phyloP scores from a whole-genome alignment of 2,329 filamentous ascomycete genomes.

The Aspergillus pseudonomiae region DNA sequence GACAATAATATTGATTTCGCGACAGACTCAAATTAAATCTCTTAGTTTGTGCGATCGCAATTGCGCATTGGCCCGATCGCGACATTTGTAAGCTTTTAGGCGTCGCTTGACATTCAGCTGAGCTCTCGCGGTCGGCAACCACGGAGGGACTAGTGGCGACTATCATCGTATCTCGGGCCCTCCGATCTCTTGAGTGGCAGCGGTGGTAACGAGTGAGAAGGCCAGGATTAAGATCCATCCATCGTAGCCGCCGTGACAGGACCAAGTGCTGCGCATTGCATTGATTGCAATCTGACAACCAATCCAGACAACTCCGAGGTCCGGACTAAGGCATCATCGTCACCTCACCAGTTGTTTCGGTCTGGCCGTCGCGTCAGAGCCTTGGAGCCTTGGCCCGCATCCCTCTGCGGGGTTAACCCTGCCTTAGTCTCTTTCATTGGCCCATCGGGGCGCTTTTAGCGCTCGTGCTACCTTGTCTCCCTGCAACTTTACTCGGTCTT shows the following conservation, averaged over 20 bases:
- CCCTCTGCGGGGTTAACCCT: conserved; percentile 21
- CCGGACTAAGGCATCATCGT: conserved; percentile 10
- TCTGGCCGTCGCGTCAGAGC: conserved; percentile 4
- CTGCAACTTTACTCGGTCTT: conserved; percentile 23
- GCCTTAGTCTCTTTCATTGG: conserved; percentile 19
- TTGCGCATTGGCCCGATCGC: background rate
- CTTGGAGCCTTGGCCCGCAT: conserved; percentile 13
- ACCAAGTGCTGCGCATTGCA: conserved; percentile 11
- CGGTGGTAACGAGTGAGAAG: conserved; percentile 1
- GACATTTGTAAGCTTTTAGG: background rate
- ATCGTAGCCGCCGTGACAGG: conserved; percentile 13
- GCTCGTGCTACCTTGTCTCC: conserved; percentile 16
- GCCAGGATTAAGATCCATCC: conserved; percentile 13
- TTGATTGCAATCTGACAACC: conserved; percentile 6
- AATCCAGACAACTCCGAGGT: conserved; percentile 8
- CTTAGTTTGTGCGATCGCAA: background rate
- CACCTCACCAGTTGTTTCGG: conserved; percentile 2
- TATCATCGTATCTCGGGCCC: conserved; percentile 18
- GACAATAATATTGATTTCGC: background rate
- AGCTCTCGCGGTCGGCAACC: conserved; percentile 10
- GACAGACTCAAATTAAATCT: background rate
- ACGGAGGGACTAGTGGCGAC: conserved; percentile 3
- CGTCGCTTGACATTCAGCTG: conserved; percentile 9
- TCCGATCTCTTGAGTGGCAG: conserved; percentile 10
- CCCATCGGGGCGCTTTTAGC: conserved; percentile 12